These are phyloP conservation scores for Reutealis trisperma DNA, from an alignment of 345 rosid species.

Conservation along the genomic window DNA sequence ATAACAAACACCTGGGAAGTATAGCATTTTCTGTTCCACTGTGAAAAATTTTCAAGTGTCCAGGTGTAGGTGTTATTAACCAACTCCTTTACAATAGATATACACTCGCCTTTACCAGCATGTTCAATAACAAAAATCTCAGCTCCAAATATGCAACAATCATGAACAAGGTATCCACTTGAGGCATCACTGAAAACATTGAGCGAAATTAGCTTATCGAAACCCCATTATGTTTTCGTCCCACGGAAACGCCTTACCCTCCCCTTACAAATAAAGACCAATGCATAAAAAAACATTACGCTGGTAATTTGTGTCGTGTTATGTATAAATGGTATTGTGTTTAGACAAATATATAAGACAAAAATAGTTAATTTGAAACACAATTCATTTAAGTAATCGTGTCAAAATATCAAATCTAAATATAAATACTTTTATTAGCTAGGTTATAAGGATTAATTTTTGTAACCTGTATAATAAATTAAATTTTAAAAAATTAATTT, in stretches of 20 bases:
- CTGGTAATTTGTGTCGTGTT: too few species aligned
- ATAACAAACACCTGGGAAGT: not conserved
- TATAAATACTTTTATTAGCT: too few species aligned
- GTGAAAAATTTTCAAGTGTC: constrained; percentile 1
- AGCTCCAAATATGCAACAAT: constrained; percentile 18
- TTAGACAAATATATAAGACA: too few species aligned
- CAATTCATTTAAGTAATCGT: too few species aligned
- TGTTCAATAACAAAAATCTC: constrained; percentile 8
- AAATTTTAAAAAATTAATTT: too few species aligned
- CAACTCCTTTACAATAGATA: not conserved
- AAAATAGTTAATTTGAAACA: too few species aligned
- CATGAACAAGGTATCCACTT: constrained; percentile 14
- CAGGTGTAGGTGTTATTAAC: not conserved
- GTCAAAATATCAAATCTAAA: too few species aligned
- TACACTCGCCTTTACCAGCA: not conserved
- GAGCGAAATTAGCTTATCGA: not conserved
- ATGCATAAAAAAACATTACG: not conserved
- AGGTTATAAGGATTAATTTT: too few species aligned
- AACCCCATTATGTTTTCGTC: not conserved
- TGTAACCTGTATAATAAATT: too few species aligned
- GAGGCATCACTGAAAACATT: not conserved
- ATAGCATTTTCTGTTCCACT: too few species aligned
- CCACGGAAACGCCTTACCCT: too few species aligned
- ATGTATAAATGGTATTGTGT: too few species aligned
- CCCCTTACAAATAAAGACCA: not conserved